These are phyloP conservation scores for Waltergamsia citrina DNA, from an alignment of 2,329 filamentous ascomycete genomes.

Conservation along the genomic window DNA sequence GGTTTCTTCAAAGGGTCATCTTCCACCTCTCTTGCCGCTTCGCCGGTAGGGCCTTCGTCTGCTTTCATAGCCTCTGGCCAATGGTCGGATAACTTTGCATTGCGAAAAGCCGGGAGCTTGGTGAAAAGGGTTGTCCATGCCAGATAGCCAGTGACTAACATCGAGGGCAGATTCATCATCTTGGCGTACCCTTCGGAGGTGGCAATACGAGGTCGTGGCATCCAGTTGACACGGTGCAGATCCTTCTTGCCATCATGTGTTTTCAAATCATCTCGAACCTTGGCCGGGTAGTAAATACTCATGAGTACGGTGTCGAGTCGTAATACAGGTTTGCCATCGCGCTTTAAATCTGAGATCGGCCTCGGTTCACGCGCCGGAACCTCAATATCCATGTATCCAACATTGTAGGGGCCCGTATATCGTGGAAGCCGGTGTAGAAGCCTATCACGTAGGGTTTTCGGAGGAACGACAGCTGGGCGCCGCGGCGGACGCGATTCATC, in stretches of 20 bases:
- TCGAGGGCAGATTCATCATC: conserved; percentile 43
- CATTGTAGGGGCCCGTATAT: conserved; percentile 56
- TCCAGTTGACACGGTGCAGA: conserved; percentile 49
- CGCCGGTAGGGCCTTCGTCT: conserved; percentile 21
- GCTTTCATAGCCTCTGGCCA: conserved; percentile 34
- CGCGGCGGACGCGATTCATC: conserved; percentile 1
- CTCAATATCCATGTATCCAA: conserved; percentile 60
- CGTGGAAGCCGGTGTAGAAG: conserved; percentile 41
- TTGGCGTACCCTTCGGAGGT: conserved; percentile 53
- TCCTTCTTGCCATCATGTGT: conserved; percentile 20
- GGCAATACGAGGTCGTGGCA: conserved; percentile 45
- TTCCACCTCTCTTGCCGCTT: conserved; percentile 16
- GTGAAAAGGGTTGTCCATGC: conserved; percentile 51
- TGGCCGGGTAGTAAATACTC: conserved; percentile 55
- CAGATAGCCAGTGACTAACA: conserved; percentile 41
- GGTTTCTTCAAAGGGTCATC: conserved; percentile 21
- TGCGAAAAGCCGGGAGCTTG: conserved; percentile 54
- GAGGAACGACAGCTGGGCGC: conserved; percentile 15
- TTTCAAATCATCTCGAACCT: conserved; percentile 17
- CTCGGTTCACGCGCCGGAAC: conserved; percentile 39
- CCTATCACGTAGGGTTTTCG: conserved; percentile 23
- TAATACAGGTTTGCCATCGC: conserved; percentile 26
- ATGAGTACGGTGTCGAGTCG: conserved; percentile 49
- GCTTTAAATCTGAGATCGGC: conserved; percentile 28
- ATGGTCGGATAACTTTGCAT: conserved; percentile 45